Conservation (phyloP, 2,329 filamentous ascomycete genomes). For the Fusarium odoratissimum region DNA sequence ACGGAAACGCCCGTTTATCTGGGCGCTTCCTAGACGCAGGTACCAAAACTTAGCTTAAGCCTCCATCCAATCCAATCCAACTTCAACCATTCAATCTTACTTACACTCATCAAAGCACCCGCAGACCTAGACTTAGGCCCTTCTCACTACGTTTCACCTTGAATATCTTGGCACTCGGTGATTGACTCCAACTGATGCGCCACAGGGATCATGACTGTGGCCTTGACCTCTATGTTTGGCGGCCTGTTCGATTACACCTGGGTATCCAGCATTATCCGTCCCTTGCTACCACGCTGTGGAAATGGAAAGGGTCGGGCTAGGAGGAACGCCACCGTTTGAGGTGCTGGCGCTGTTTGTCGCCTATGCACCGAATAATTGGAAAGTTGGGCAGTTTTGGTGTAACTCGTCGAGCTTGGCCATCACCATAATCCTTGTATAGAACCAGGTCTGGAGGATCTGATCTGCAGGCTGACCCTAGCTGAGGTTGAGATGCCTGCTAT, state of each 20-base stretch:
- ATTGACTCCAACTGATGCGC: slow-evolving; percentile 23
- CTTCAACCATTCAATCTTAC: slow-evolving; percentile 14
- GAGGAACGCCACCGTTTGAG: slow-evolving; percentile 41
- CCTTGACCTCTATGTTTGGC: slow-evolving; percentile 15
- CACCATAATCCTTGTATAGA: slow-evolving; percentile 3
- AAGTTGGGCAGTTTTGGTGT: slow-evolving; percentile 20
- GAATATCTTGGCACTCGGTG: slow-evolving; percentile 29
- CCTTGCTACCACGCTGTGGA: not conserved
- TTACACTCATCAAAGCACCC: slow-evolving; percentile 2
- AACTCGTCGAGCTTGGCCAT: slow-evolving; percentile 18
- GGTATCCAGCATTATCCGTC: not conserved
- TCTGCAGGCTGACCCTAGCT: slow-evolving; percentile 24
- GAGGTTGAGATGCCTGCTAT: not conserved
- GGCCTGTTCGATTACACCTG: slow-evolving; percentile 27
- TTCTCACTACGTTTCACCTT: slow-evolving; percentile 32
- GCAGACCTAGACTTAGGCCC: not conserved
- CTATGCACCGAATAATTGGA: slow-evolving; percentile 8
- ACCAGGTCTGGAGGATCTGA: slow-evolving; percentile 8
- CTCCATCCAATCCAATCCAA: not conserved
- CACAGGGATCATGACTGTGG: slow-evolving; percentile 21
- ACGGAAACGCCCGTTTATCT: slow-evolving; percentile 21
- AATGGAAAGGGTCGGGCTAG: slow-evolving; percentile 25
- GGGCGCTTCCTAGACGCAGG: slow-evolving; percentile 29
- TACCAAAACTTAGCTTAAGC: slow-evolving; percentile 18
- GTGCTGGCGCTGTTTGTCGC: slow-evolving; percentile 24